Base-by-base conservation (phyloP, 164 flowering plant species). In the Macadamia integrifolia region DNA sequence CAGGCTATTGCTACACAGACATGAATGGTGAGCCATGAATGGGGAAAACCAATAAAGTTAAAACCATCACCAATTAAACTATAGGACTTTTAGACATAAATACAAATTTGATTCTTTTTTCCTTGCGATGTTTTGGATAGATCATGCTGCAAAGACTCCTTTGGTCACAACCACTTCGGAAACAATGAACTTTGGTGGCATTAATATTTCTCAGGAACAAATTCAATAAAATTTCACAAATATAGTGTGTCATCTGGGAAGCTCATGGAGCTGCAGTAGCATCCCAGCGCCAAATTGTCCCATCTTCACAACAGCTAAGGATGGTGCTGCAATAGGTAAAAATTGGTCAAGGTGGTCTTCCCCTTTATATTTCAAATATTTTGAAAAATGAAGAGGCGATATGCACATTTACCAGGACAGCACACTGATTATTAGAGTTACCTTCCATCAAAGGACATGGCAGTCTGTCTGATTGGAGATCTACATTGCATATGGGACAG, bases 201-300 rank as follows among this genome's bases (percentile, higher is more conserved):
- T 23, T 1, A 53, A 14, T 53, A 53, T 53, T 53, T 53, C 57
- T 1, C 4, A 12, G 0, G 6, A 12, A 11, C 15, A 6, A 14
- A 53, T 53, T 53, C 57, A 53, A 53, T n/a, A 53, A 14, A 53
- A 23, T 53, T 46, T 35, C 12, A 3, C 7, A 9, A 46, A 46
- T 23, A 46, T 46, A 46, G 50, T 1, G 9, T 46, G 50, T 9
- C 23, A 46, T 8, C 12, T 46, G 50, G 57, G 5, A 53, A 58
- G 29, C 55, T 66, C 49, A 68, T 13, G 79, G 42, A 67, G 74
- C 67, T 35, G 82, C 35, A 14, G 79, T 70, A 3, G 80, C 86
- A 79, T 93, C 98, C 98, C 97, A 93, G 14, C 98, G 93, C 98
- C 98, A 93, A 58, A 93, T 90, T 2, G 93, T 84, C 57, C 98